phyloP scores from a whole-genome alignment of 129 eudicot species.

The Pseudognaphalium luteoalbum region DNA sequence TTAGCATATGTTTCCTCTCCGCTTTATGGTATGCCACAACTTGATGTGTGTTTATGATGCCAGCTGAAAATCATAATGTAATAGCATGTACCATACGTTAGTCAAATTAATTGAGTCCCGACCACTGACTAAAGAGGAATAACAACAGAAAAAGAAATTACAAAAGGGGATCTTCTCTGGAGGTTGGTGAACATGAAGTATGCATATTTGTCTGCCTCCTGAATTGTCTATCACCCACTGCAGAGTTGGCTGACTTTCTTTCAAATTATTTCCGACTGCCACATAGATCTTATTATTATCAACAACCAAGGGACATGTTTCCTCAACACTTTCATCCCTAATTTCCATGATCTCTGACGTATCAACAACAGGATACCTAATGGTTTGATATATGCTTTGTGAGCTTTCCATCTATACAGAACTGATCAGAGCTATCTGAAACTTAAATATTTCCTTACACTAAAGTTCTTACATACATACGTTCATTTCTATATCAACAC shows the following conservation, averaged over 20 bases:
- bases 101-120: too few species aligned
- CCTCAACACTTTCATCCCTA: conserved; percentile 42
- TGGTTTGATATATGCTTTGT: conserved; percentile 11
- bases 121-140: conserved; percentile 38
- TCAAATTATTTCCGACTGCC: conserved; percentile 60
- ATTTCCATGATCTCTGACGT: conserved; percentile 34
- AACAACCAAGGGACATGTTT: conserved; percentile 28
- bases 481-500: background rate
- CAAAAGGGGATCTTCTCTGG: conserved; percentile 64
- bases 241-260: conserved; percentile 52
- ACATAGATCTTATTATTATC: conserved; percentile 49
- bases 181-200: conserved; percentile 89
- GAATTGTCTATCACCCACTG: conserved; percentile 60
- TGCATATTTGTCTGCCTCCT: conserved; percentile 59
- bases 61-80: conserved; percentile 48
- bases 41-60: conserved; percentile 34
- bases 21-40: conserved; percentile 46
- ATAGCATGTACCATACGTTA: too few species aligned
- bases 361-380: conserved; percentile 46
- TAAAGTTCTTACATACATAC: background rate
- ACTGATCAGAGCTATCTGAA: conserved; percentile 35
- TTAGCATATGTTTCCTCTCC: conserved; percentile 60
- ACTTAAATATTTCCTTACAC: background rate
- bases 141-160: conserved; percentile 28
- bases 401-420: conserved; percentile 2